Base-by-base conservation (phyloP, 805 yeast genomes). In the Allodekkera sacchari region DNA sequence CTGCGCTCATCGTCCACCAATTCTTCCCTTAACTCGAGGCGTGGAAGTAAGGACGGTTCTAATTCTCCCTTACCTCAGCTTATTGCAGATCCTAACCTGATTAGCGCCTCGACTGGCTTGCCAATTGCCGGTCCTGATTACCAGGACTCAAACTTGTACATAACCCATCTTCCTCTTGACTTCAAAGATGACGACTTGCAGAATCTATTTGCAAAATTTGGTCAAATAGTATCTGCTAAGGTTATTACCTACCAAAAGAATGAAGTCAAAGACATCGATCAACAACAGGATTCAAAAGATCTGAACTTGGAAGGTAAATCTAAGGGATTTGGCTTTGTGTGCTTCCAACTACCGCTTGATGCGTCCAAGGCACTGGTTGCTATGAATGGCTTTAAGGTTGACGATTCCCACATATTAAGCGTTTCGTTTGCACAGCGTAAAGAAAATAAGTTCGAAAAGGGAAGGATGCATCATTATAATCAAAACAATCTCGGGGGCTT, bases 241-340 rank as follows among this genome's bases (percentile, higher is more conserved):
- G 59, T 77, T 17, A 73, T 75, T 58, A 68, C 74, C 4, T 65
- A 60, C 34, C 64, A 60, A 23, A 35, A 41, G 7, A 18, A 25
- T 14, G 18, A 18, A 15, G 14, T 13, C 9, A 22, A 10, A n/a
- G 52, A 44, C 18, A 38, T 36, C 18, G 33, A 34, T 25, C 31
- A 27, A 15, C 30, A 15, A 17, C 18, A 26, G 16, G 30, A 27
- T 3, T 27, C 27, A 7, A 30, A 27, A 18, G 31, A 38, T 18
- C 33, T 20, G 6, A 31, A 21, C n/a, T 15, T 27, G 23, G 39
- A 43, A 19, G 50, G 52, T 3, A 62, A 62, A 37, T 79, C 89
- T 15, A 72, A 76, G 50, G 88, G 92, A 14, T 83, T 79, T 50
- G 94, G 92, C 27, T 83, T 83, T 60, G 83, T 83, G 33, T 81